These are phyloP conservation scores for Populus alba DNA, from an alignment of 345 rosid species.

Conservation along the genomic window DNA sequence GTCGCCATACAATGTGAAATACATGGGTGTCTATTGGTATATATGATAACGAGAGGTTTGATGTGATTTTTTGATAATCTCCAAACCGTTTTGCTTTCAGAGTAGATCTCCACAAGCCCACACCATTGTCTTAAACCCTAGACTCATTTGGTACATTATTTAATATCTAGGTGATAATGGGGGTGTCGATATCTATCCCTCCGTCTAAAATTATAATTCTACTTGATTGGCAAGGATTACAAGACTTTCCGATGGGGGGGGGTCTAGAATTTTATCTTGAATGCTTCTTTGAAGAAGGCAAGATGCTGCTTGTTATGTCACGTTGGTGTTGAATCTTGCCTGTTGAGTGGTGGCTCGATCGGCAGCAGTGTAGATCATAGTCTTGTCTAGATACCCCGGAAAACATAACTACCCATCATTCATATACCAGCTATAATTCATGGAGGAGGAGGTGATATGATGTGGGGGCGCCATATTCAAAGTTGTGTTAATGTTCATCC, in stretches of 20 bases:
- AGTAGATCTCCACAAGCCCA: neutral
- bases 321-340: neutral
- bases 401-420: constrained; percentile 25
- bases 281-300: neutral
- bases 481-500: constrained; percentile 27
- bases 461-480: constrained; percentile 34
- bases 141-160: neutral
- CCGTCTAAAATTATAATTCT: neutral
- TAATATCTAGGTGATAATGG: neutral
- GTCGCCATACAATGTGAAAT: neutral
- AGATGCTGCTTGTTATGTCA: neutral
- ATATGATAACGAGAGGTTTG: neutral
- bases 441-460: constrained; percentile 8
- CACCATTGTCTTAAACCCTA: neutral
- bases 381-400: constrained; percentile 29
- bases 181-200: neutral
- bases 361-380: constrained; percentile 1
- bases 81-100: neutral
- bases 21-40: neutral
- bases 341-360: neutral
- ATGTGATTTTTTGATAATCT: neutral
- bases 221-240: neutral
- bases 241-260: neutral
- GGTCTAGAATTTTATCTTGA: neutral
- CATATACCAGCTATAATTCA: constrained; percentile 14